These are phyloP conservation scores for Mycosphaerella arachidis DNA, from an alignment of 2,329 filamentous ascomycete species.

Conservation along the genomic window DNA sequence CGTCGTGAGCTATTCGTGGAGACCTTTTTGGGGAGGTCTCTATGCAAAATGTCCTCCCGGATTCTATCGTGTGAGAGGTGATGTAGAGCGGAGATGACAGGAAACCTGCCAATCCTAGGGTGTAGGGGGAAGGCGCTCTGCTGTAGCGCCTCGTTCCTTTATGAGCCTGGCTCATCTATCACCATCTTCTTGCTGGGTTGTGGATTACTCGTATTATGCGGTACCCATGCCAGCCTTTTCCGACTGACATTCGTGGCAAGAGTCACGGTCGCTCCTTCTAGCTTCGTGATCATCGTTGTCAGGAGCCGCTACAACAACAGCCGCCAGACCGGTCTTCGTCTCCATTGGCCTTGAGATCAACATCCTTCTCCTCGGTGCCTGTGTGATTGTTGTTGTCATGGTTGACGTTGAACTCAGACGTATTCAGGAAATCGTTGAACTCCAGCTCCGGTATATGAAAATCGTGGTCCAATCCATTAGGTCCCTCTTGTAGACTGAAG, in stretches of 20 bases:
- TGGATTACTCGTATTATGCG: too few relatives aligned
- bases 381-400: not conserved
- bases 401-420: conserved; percentile 19
- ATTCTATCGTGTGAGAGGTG: not conserved
- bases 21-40: not conserved
- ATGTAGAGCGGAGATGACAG: not conserved
- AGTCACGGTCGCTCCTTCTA: too few relatives aligned
- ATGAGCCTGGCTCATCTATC: too few relatives aligned
- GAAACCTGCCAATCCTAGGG: not conserved
- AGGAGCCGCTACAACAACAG: not conserved
- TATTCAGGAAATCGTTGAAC: conserved; percentile 22
- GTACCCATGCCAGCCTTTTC: not conserved
- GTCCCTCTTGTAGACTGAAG: conserved; percentile 6
- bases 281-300: not conserved
- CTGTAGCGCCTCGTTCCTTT: not conserved
- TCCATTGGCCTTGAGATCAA: not conserved
- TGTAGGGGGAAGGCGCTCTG: not conserved
- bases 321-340: not conserved
- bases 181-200: too few relatives aligned
- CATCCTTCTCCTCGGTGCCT: not conserved
- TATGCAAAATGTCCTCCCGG: not conserved
- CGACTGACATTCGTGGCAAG: too few relatives aligned
- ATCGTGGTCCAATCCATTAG: not conserved
- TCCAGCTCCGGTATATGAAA: conserved; percentile 11
- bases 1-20: not conserved